Conservation (phyloP, 2,329 filamentous ascomycete species). For the Arthrobotrys entomopaga region DNA sequence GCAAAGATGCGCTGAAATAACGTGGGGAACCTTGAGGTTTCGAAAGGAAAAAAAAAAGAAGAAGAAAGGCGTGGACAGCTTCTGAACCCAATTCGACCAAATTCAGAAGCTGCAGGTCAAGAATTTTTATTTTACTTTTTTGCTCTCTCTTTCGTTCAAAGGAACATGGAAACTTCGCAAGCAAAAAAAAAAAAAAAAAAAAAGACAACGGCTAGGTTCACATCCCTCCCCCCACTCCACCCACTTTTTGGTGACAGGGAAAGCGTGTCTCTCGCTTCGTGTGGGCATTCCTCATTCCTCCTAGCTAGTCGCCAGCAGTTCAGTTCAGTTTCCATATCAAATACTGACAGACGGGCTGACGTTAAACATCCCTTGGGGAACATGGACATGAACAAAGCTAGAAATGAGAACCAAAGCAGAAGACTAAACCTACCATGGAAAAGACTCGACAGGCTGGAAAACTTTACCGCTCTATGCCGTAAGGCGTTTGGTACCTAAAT, state of each 20-base stretch:
- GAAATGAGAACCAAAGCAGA: conserved; percentile 2
- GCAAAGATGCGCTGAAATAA: conserved; percentile 43
- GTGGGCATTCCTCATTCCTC: conserved; percentile 51
- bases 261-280: conserved; percentile 33
- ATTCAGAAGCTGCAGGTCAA: conserved; percentile 41
- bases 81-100: conserved; percentile 33
- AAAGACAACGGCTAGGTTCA: neutral
- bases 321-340: conserved; percentile 24
- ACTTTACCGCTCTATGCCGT: too few relatives aligned
- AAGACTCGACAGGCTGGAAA: too few relatives aligned
- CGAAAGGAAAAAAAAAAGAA: too few relatives aligned
- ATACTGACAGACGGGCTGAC: conserved; percentile 20
- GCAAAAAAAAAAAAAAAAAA: conserved; percentile 16
- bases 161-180: neutral
- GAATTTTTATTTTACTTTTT: conserved; percentile 3
- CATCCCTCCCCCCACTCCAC: conserved; percentile 48
- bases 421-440: conserved; percentile 2
- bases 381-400: neutral
- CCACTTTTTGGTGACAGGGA: conserved; percentile 15
- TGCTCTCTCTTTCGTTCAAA: conserved; percentile 16
- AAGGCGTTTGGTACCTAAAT: too few relatives aligned
- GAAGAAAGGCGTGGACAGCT: conserved; percentile 33
- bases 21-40: conserved; percentile 55
- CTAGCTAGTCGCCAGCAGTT: conserved; percentile 25
- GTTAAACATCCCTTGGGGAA: conserved; percentile 22